phyloP scores from a whole-genome alignment of 108 stramenopile genomes.

The Chaetoceros tenuissimus region DNA sequence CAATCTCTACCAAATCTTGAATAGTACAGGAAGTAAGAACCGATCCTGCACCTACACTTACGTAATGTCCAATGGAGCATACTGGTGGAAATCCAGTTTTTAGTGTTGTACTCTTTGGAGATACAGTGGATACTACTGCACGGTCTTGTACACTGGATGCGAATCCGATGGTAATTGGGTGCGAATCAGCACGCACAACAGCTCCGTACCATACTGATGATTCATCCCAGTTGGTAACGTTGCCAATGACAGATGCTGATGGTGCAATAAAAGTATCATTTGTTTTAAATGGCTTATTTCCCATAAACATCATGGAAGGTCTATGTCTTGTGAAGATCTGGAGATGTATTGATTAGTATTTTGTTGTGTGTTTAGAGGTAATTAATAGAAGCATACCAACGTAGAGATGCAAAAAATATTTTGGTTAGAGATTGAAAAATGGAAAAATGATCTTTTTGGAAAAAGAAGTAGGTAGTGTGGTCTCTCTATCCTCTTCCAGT shows the following conservation, averaged over 20 bases:
- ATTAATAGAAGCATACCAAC: neutral
- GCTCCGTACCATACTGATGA: conserved; percentile 96
- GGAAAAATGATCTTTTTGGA: neutral
- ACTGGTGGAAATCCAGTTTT: conserved; percentile 77
- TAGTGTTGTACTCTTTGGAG: conserved; percentile 36
- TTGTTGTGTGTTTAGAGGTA: too few species aligned
- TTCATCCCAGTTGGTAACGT: conserved; percentile 92
- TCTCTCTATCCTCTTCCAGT: too few species aligned
- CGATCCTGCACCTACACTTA: conserved; percentile 70
- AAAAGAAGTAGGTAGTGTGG: neutral
- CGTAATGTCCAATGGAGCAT: conserved; percentile 78
- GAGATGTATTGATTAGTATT: neutral
- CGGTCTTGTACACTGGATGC: conserved; percentile 82
- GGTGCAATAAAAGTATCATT: conserved; percentile 96
- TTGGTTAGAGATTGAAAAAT: neutral
- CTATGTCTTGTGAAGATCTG: conserved; percentile 84
- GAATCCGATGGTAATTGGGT: conserved; percentile 80
- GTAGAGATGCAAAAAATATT: too few species aligned
- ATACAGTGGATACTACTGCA: conserved; percentile 76
- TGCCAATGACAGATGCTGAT: conserved; percentile 93
- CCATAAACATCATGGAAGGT: conserved; percentile 71
- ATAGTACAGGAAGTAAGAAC: conserved; percentile 76
- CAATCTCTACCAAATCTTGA: conserved; percentile 75
- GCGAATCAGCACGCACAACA: conserved; percentile 88
- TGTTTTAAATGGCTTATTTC: conserved; percentile 63